Evolutionary conservation across 2,329 filamentous ascomycete species (phyloP), one percentile per base, ranked within the genome.

Genomic region (Fusarium kyushuense): DNA sequence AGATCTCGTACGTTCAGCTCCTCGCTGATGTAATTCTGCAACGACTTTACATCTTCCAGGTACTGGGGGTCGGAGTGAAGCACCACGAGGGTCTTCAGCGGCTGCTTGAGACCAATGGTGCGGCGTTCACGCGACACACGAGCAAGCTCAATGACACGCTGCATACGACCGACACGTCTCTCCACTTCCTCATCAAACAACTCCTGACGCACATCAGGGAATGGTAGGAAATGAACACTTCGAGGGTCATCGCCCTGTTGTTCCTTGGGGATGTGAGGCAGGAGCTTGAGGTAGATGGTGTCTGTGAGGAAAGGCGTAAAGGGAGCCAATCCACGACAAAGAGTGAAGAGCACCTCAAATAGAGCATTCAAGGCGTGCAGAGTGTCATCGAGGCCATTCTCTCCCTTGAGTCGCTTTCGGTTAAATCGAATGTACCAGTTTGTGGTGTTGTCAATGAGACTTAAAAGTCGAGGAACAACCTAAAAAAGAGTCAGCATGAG

Each of bases 341-440:
- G 86, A 5, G 94, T 97, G 81, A 90, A 97, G 23, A 98, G 84
- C 56, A 97, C 92, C 80, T 97, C 94, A 74, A 97, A 97, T 10
- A 98, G 87, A 3, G 96, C 95, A 80, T 98, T 97, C 55, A 99
- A 84, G 1, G 95, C 96, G 75, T 97, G 93, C 51, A 91, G 84
- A 13, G 96, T 97, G 77, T 98, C 96, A 16, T 94, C 87, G 25
- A 93, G 80, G 19, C 94, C 93, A 69, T 93, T 89, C 76, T 96
- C 94, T 42, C 94, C 94, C 88, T 97, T 97, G 70, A 97, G 84
- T 55, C 94, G 89, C 79, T 92, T 92, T 55, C 94, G 88, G 83
- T 97, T 97, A 84, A 97, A 96, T 64, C 94, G 88, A 78, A 97
- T 97, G 81, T 97, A 97, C 94, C 94, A 97, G 80, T 98, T 98